A percentile compares a stretch with the other conserved stretches of the same genome.
Evolutionary conservation across 2,329 filamentous ascomycete genomes (phyloP).

Genomic region (Neonectria neomacrospora): DNA sequence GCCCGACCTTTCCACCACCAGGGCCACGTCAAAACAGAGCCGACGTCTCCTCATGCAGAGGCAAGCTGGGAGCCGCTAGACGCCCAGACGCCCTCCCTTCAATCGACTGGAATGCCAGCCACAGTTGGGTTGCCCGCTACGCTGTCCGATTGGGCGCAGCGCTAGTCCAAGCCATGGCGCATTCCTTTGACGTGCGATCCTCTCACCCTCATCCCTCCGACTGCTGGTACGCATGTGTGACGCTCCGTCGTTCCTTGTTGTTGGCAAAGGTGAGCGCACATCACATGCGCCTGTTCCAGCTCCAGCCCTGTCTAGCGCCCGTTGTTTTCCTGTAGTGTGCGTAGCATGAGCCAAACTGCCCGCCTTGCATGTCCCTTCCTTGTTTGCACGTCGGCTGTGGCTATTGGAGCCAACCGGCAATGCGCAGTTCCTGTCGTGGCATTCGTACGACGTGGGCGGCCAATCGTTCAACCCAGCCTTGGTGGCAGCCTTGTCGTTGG

Average conservation of each 20-base stretch:
- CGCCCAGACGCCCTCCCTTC: constrained; percentile 36
- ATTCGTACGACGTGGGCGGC: neutral
- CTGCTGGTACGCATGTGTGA: neutral
- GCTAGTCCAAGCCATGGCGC: constrained; percentile 41
- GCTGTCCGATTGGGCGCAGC: constrained; percentile 37
- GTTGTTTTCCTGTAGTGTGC: neutral
- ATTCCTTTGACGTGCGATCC: constrained; percentile 40
- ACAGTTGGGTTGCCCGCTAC: constrained; percentile 25
- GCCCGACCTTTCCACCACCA: constrained; percentile 33
- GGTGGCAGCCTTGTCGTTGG: neutral
- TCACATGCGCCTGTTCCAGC: neutral
- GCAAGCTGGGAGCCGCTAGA: constrained; percentile 37
- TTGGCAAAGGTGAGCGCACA: constrained; percentile 8
- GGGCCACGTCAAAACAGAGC: constrained; percentile 30
- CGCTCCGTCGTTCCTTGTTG: constrained; percentile 4
- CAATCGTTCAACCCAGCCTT: neutral
- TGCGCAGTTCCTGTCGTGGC: constrained; percentile 7
- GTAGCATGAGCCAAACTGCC: neutral
- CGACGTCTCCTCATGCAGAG: constrained; percentile 16
- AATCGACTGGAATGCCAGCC: constrained; percentile 36
- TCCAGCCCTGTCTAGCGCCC: constrained; percentile 14
- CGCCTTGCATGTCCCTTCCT: neutral
- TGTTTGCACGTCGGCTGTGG: constrained; percentile 18
- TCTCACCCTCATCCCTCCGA: neutral
- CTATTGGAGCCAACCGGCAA: constrained; percentile 11